These are phyloP conservation scores for Acanthamoeba healyi DNA, from an alignment of 208 protist species.

Conservation along the genomic window DNA sequence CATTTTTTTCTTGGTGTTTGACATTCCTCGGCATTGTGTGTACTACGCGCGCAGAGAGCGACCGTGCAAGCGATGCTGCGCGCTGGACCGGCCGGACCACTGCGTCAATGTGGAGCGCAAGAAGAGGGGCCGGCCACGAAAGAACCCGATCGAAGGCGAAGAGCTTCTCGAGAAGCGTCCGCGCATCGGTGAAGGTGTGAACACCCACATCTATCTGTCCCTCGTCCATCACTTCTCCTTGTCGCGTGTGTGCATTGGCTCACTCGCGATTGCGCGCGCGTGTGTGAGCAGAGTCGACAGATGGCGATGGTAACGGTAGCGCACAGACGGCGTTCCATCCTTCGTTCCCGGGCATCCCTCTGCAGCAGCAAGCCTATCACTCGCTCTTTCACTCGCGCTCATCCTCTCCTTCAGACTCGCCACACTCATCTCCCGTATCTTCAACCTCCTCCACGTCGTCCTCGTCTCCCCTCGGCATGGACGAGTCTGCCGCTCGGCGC, in stretches of 20 bases:
- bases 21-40: background rate
- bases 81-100: constrained; percentile 21
- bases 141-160: constrained; percentile 19
- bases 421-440: background rate
- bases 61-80: constrained; percentile 22
- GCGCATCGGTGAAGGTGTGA: background rate
- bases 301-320: background rate
- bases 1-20: too few relatives aligned
- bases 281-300: background rate
- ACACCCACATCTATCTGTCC: background rate
- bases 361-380: background rate
- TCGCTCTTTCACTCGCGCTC: background rate
- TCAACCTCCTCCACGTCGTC: background rate
- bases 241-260: too few relatives aligned
- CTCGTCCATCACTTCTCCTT: background rate
- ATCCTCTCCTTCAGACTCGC: background rate
- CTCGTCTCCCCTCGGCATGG: background rate
- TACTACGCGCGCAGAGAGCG: background rate
- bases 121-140: constrained; percentile 26
- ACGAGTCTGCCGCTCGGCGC: background rate
- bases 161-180: constrained; percentile 9
- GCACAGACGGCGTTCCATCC: background rate
- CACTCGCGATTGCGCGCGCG: background rate
- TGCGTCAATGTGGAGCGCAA: constrained; percentile 38
- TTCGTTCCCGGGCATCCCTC: background rate